phyloP scores from a whole-genome alignment of 306 rosid species.

The Fagus crenata region DNA sequence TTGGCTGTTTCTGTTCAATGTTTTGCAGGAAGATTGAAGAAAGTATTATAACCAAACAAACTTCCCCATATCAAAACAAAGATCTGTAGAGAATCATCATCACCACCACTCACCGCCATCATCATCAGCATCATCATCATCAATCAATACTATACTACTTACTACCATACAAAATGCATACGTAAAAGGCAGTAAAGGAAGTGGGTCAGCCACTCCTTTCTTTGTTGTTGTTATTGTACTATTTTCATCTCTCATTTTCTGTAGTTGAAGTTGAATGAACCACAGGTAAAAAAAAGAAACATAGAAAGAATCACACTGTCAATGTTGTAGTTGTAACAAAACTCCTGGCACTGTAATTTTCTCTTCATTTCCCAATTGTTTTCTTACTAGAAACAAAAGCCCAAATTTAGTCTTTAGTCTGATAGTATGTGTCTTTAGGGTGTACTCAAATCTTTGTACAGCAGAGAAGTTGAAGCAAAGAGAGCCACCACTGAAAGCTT shows the following conservation, averaged over 20 bases:
- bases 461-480: conserved; percentile 25
- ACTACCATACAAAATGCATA: conserved; percentile 88
- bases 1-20: conserved; percentile 12
- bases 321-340: conserved; percentile 37
- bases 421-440: conserved; percentile 42
- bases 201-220: conserved; percentile 61
- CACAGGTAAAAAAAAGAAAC: conserved; percentile 52
- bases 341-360: conserved; percentile 49
- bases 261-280: conserved; percentile 68
- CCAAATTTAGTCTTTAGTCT: conserved; percentile 33
- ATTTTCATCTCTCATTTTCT: conserved; percentile 49
- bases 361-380: conserved; percentile 7
- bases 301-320: conserved; percentile 35
- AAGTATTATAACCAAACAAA: conserved; percentile 39
- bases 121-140: conserved; percentile 26
- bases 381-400: conserved; percentile 32
- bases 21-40: conserved; percentile 49
- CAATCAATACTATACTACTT: conserved; percentile 65
- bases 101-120: conserved; percentile 17
- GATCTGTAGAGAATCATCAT: conserved; percentile 61
- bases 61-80: conserved; percentile 28
- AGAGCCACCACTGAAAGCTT: conserved; percentile 8
- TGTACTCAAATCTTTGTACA: conserved; percentile 57
- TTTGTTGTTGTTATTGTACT: conserved; percentile 48
- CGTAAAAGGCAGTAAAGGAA: conserved; percentile 63